These are phyloP conservation scores for Scedosporium aurantiacum DNA, from an alignment of 2,329 filamentous ascomycete species.

Conservation along the genomic window DNA sequence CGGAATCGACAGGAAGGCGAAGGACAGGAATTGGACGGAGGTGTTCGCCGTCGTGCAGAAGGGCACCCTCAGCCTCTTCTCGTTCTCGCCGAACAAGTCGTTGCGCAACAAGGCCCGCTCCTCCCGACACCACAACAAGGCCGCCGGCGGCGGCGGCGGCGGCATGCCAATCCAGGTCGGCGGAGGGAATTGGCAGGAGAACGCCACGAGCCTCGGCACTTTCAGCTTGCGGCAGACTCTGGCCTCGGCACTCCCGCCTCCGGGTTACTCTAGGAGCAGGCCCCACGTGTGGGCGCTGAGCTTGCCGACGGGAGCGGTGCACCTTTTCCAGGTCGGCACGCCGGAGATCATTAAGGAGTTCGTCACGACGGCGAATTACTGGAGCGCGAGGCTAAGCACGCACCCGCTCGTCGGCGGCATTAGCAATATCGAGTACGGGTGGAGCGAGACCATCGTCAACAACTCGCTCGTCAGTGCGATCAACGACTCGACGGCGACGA, in stretches of 20 bases:
- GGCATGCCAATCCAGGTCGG: conserved; percentile 61
- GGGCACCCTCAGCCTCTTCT: conserved; percentile 87
- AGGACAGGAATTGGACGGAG: conserved; percentile 88
- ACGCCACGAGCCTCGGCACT: conserved; percentile 77
- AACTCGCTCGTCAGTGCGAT: conserved; percentile 38
- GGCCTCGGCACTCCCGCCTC: conserved; percentile 77
- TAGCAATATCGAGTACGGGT: conserved; percentile 95
- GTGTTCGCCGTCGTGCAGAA: conserved; percentile 95
- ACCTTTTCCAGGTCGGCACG: conserved; percentile 96
- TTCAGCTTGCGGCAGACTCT: conserved; percentile 87
- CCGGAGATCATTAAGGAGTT: conserved; percentile 92
- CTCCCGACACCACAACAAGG: conserved; percentile 31
- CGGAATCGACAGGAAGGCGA: conserved; percentile 79
- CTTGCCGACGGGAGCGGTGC: conserved; percentile 83
- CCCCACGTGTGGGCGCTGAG: conserved; percentile 93
- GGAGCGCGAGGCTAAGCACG: conserved; percentile 88
- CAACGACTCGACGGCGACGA: conserved; percentile 26
- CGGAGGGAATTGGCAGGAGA: conserved; percentile 97
- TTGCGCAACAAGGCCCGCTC: conserved; percentile 42
- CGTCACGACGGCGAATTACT: conserved; percentile 90
- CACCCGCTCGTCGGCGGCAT: conserved; percentile 87
- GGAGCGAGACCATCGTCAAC: conserved; percentile 75
- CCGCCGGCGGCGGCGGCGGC: too few relatives aligned
- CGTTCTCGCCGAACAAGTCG: conserved; percentile 76
- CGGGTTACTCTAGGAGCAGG: conserved; percentile 82